Base-by-base conservation (phyloP, 768 basidiomycete species). In the Tylopilus vinaceipallidus region DNA sequence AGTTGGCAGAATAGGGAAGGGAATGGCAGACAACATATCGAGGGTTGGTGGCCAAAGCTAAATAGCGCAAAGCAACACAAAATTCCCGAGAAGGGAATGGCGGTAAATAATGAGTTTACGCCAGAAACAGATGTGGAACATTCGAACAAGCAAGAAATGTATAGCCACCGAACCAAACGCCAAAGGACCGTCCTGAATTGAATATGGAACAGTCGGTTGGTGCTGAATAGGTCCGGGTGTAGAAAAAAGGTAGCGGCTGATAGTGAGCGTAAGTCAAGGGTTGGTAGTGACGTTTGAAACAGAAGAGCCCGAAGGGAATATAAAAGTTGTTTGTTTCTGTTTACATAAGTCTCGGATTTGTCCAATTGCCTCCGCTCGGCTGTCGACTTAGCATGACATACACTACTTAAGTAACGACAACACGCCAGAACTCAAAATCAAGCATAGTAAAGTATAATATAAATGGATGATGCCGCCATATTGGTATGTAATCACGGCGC, bases 1-100 rank as follows among this genome's bases (percentile, higher is more conserved):
- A 39, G 73, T 70, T 37, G 88, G 83, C 20, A 93, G 77, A 47
- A 71, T 69, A 48, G 78, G 76, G 51, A 73, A 68, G 30, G 67
- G 65, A 41, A 76, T 57, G 57, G 57, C 57, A 39, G 63, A 61
- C 52, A 73, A 55, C 71, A 71, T n/a, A n/a, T n/a, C n/a, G n/a
- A n/a, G n/a, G n/a, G n/a, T n/a, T n/a, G n/a, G n/a, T 72, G 51
- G 53, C 45, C 32, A 32, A 19, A 40, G 36, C 38, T 48, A 57
- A 54, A 63, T 42, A 48, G 38, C 44, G 32, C 41, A 38, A 41
- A 42, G 42, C 24, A 19, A 20, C 49, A 33, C 35, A 27, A 38
- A 40, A 17, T 47, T 47, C 56, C 55, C 49, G 53, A 36, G 53
- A 47, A 47, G 34, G 58, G 42, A 46, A 50, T 50, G 30, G 27